Conservation (phyloP, 1,139 yeast species). For the Saccharomyces hybrid region DNA sequence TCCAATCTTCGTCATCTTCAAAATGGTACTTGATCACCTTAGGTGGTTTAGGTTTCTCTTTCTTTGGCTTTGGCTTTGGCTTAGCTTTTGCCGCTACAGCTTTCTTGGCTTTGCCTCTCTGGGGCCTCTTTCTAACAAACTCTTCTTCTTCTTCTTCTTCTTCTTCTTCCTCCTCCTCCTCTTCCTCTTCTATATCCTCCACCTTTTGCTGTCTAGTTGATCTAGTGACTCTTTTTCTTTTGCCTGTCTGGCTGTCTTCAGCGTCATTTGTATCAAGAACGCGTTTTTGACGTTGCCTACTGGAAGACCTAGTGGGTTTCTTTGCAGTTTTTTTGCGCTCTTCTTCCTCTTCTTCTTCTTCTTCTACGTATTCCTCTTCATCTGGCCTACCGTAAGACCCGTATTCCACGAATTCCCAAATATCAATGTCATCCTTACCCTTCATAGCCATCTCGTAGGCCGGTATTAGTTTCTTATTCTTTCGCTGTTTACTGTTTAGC, state of each 20-base stretch:
- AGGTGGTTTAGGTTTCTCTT: conserved; percentile 6
- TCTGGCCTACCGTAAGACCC: conserved; percentile 26
- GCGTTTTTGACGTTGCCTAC: conserved; percentile 10
- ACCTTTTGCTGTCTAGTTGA: conserved; percentile 12
- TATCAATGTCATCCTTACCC: conserved; percentile 24
- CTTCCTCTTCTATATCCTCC: conserved; percentile 8
- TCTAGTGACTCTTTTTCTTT: conserved; percentile 12
- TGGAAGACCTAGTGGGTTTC: conserved; percentile 10
- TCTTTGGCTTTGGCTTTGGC: conserved; percentile 7
- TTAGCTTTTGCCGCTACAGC: conserved; percentile 6
- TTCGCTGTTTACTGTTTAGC: conserved; percentile 17
- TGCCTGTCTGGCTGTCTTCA: background rate
- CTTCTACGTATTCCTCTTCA: conserved; percentile 13
- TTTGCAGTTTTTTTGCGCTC: conserved; percentile 3
- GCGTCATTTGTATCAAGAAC: background rate
- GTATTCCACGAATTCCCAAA: conserved; percentile 31
- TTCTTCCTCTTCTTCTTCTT: conserved; percentile 6
- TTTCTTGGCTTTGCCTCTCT: conserved; percentile 2
- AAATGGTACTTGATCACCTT: conserved; percentile 19
- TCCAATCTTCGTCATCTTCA: conserved; percentile 31
- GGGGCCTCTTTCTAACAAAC: background rate
- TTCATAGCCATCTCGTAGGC: conserved; percentile 30
- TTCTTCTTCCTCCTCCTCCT: background rate
- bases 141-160: conserved; percentile 3
- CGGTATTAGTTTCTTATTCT: conserved; percentile 26